A percentile compares a stretch with the other conserved stretches of the same genome.
These are phyloP conservation scores for Nicotiana otophora DNA, from an alignment of 257 asterid species.

Conservation along the genomic window DNA sequence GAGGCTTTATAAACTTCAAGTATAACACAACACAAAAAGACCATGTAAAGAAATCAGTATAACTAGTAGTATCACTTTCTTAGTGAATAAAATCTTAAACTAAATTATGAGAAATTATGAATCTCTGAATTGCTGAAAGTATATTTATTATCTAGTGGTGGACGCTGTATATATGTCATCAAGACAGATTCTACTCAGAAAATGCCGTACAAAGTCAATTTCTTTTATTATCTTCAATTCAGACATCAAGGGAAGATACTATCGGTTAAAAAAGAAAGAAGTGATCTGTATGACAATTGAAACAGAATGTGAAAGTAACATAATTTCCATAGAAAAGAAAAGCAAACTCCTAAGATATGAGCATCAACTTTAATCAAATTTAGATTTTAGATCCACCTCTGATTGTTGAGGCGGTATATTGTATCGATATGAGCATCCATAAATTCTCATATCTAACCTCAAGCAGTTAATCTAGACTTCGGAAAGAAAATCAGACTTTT, in stretches of 20 bases:
- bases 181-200: not conserved
- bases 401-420: not conserved
- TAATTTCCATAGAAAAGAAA: not conserved
- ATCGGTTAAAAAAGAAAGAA: not conserved
- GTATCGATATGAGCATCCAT: not conserved
- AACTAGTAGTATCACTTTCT: not conserved
- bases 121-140: too few relatives aligned
- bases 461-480: not conserved
- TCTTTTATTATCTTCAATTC: not conserved
- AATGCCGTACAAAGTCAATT: not conserved
- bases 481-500: not conserved
- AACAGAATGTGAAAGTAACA: not conserved
- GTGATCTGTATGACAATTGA: not conserved
- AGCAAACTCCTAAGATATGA: too few relatives aligned
- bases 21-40: not conserved
- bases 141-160: too few relatives aligned
- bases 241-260: not conserved
- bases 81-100: not conserved
- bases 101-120: too few relatives aligned
- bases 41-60: not conserved
- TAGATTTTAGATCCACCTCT: not conserved
- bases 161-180: not conserved
- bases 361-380: too few relatives aligned
- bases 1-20: not conserved
- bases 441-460: not conserved